Evolutionary conservation across 768 basidiomycete genomes (phyloP), one percentile per base, ranked within the genome.

Genomic region (Cystobasidium onofrii): DNA sequence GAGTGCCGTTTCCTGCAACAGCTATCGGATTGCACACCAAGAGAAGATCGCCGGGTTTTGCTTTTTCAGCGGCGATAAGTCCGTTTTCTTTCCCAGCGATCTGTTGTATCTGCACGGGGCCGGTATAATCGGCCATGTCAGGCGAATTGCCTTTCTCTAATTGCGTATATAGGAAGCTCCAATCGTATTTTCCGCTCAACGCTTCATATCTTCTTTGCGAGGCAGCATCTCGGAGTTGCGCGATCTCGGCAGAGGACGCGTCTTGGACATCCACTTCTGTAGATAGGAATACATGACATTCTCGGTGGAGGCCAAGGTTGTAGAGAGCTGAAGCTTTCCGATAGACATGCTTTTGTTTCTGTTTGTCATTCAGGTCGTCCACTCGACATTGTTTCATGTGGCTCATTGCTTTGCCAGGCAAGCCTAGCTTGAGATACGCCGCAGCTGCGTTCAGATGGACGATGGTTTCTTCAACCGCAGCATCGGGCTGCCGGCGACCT

Each of bases 381-480:
- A 6, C 2, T 6, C n/a, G 4, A 17, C 23, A 27, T 2, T 9
- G 36, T 3, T 18, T 3, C n/a, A 46, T 6, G 15, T 64, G 31
- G 3, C 2, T 2, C 2, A 34, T 31, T 36, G 63, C 63, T 39
- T 64, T 27, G 23, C 63, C 33, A 27, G 12, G 33, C 34, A 64
- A 6, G 18, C 20, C 29, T 10, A 64, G 34, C 20, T 39, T 46
- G 15, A 64, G 63, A 25, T 64, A 64, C 27, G 39, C 7, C 3
- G 63, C 63, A 39, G 63, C 29, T 20, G 63, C 63, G n/a, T 64
- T 64, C 33, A 64, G 63, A 15, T 27, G 63, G 6, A 64, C 36
- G 7, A 64, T 27, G 17, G 57, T 60, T 13, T 60, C 27, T 6
- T 15, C 57, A 13, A 12, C 31, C 6, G 31, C 3, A 4, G 3